A percentile compares a stretch with the other conserved stretches of the same genome.
Conservation (phyloP, 169 alveolate genomes). For the Eimeria necatrix region DNA sequence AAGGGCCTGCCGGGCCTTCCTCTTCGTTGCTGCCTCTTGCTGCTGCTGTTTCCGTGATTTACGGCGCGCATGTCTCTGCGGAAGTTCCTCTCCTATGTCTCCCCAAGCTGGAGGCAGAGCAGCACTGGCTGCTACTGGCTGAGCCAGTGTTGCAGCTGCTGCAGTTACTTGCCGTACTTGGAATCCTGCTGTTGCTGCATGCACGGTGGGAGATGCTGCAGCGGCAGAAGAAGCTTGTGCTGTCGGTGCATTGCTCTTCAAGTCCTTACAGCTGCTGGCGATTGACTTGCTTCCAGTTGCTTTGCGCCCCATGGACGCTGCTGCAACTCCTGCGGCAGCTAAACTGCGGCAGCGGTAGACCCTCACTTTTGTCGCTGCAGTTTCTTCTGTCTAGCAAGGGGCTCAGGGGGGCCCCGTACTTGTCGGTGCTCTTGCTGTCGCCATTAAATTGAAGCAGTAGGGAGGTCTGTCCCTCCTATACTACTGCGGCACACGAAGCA, state of each 20-base stretch:
- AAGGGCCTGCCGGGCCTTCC: conserved; percentile 15
- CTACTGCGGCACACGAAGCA: neutral
- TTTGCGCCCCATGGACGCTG: conserved; percentile 43
- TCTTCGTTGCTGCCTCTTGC: conserved; percentile 59
- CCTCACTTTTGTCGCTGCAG: neutral
- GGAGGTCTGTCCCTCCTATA: neutral
- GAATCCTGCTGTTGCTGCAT: neutral
- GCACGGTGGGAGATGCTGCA: neutral
- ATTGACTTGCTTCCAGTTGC: neutral
- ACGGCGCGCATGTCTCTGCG: conserved; percentile 64
- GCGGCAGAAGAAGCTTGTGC: neutral
- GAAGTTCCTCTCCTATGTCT: neutral
- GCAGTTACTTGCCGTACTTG: neutral
- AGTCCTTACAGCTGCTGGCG: neutral
- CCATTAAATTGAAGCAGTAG: neutral
- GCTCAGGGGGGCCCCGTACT: neutral
- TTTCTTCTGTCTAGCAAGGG: neutral
- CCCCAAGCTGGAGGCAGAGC: neutral
- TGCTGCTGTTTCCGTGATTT: conserved; percentile 65
- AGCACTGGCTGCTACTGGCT: neutral
- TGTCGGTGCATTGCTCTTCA: neutral
- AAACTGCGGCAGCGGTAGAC: neutral
- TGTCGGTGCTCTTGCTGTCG: neutral
- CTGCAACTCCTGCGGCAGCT: conserved; percentile 21
- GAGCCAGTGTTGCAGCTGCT: neutral